Conservation (phyloP, 306 rosid species). For the Citrullus amarus region DNA sequence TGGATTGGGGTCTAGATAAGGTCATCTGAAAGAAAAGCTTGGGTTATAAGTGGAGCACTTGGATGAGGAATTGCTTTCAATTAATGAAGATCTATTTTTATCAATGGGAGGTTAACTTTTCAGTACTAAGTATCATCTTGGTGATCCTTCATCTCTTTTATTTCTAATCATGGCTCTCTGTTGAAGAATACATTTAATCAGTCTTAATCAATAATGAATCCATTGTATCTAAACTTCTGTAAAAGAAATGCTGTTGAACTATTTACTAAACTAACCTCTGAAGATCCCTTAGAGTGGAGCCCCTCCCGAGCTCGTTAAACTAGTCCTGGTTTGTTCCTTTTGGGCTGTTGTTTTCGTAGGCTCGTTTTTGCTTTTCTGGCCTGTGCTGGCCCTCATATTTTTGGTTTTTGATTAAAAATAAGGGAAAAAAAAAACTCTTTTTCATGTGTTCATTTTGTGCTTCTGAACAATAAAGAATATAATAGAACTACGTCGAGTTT, state of each 20-base stretch:
- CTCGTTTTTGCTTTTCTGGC: no score
- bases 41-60: not conserved
- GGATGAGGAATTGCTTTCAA: not conserved
- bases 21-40: not conserved
- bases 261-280: not conserved
- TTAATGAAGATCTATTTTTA: not conserved
- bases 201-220: not conserved
- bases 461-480: not conserved
- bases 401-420: no score
- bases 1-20: not conserved
- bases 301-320: not conserved
- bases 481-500: not conserved
- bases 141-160: not conserved
- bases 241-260: not conserved
- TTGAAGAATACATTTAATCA: not conserved
- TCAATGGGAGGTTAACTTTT: not conserved
- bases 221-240: not conserved
- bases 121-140: not conserved
- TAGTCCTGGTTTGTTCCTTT: no score
- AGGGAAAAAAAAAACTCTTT: not conserved
- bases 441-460: not conserved
- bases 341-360: no score
- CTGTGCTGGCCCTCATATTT: no score
- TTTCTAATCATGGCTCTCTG: not conserved
- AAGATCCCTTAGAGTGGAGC: not conserved